Evolutionary conservation across 2,329 filamentous ascomycete species (phyloP).

Genomic region (Calycina marina): DNA sequence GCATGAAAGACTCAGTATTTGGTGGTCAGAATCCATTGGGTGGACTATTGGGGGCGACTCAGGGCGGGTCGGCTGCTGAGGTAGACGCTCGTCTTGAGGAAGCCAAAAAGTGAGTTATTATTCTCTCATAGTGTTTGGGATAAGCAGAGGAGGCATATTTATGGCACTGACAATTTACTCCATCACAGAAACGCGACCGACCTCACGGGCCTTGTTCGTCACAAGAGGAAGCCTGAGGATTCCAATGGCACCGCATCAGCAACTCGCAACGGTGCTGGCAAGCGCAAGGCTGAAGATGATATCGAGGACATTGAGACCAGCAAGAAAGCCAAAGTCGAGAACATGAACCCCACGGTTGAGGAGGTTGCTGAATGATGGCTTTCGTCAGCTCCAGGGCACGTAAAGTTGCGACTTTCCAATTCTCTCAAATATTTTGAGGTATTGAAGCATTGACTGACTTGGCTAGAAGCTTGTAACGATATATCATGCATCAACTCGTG

Average conservation of each 20-base stretch:
- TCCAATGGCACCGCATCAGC: constrained; percentile 15
- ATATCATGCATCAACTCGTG: no score
- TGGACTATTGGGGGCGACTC: constrained; percentile 47
- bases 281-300: constrained; percentile 38
- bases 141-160: no score
- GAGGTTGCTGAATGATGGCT: no score
- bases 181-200: constrained; percentile 42
- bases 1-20: constrained; percentile 36
- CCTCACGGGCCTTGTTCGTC: constrained; percentile 59
- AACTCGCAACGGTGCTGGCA: constrained; percentile 28
- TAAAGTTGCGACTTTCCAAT: no score
- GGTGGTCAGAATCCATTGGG: constrained; percentile 30
- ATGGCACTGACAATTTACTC: no score
- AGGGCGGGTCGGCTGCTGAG: constrained; percentile 46
- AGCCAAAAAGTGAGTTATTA: constrained; percentile 56
- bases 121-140: no score
- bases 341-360: no score
- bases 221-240: constrained; percentile 33
- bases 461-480: no score
- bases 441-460: no score
- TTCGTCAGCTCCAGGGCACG: no score
- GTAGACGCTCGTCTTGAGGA: constrained; percentile 53
- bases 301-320: constrained; percentile 13
- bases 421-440: no score
- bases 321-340: constrained; percentile 22